These are phyloP conservation scores for Neoascochyta sp. DNA, from an alignment of 2,329 filamentous ascomycete species.

Conservation along the genomic window DNA sequence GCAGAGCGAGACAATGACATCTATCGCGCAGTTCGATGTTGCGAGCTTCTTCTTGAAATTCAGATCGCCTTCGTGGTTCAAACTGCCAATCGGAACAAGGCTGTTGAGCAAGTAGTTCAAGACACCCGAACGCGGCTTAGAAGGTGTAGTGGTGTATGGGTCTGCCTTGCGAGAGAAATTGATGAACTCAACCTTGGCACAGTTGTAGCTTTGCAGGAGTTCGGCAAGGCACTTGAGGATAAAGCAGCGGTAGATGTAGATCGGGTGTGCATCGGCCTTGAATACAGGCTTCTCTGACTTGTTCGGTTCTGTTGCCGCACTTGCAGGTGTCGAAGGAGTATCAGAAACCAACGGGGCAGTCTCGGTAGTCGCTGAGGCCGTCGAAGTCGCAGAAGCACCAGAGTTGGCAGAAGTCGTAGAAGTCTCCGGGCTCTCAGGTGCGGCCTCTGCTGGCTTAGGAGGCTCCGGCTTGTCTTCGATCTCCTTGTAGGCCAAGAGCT, in stretches of 20 bases:
- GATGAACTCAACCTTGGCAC: constrained; percentile 97
- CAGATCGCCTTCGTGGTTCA: constrained; percentile 70
- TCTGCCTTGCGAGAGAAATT: constrained; percentile 95
- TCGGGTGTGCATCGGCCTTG: constrained; percentile 89
- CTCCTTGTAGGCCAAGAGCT: constrained; percentile 86
- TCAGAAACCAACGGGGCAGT: no score
- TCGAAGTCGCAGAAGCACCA: not conserved
- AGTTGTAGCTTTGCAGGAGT: constrained; percentile 84
- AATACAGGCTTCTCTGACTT: constrained; percentile 68
- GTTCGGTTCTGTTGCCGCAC: constrained; percentile 12
- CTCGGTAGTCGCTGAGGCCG: constrained; percentile 7
- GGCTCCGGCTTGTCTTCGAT: constrained; percentile 76
- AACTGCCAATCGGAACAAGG: constrained; percentile 63
- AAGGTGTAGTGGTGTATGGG: constrained; percentile 77
- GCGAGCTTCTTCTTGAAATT: constrained; percentile 77
- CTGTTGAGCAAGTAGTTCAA: constrained; percentile 90
- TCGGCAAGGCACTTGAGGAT: constrained; percentile 88
- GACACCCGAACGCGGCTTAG: constrained; percentile 88
- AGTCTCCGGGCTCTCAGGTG: constrained; percentile 17
- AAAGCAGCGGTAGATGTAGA: constrained; percentile 95
- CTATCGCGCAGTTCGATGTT: constrained; percentile 81
- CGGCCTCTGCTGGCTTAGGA: constrained; percentile 43
- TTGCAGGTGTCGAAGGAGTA: constrained; percentile 10
- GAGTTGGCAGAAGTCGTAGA: no score
- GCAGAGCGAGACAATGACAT: constrained; percentile 80